Evolutionary conservation across 2,329 filamentous ascomycete genomes (phyloP).

Genomic region (Botrytis cinerea): DNA sequence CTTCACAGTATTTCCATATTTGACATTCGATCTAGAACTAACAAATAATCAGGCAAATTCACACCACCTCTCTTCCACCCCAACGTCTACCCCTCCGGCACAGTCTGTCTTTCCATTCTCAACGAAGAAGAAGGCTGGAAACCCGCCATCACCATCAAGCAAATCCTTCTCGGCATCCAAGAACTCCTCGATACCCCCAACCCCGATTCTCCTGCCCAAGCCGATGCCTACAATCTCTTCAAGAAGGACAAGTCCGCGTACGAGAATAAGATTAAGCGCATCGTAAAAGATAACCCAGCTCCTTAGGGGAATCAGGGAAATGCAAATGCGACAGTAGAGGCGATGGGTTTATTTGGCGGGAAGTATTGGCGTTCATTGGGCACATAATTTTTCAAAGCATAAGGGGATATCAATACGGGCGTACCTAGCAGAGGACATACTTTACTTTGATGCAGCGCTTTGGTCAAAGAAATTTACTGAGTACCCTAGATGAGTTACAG

Average conservation of each 20-base stretch:
- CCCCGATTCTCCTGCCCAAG: slow-evolving; percentile 93
- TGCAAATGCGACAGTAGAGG: slow-evolving; percentile 2
- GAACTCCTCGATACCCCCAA: slow-evolving; percentile 96
- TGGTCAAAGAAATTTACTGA: background rate
- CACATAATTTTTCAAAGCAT: slow-evolving; percentile 12
- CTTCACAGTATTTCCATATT: slow-evolving; percentile 25
- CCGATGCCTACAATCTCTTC: slow-evolving; percentile 95
- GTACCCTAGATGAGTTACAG: slow-evolving; percentile 13
- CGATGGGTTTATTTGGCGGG: background rate
- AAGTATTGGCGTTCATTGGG: slow-evolving; percentile 21
- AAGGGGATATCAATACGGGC: slow-evolving; percentile 19
- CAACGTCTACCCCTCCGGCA: slow-evolving; percentile 97
- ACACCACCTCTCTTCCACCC: slow-evolving; percentile 94
- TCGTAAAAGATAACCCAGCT: slow-evolving; percentile 87
- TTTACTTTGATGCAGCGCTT: slow-evolving; percentile 15
- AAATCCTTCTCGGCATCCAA: slow-evolving; percentile 94
- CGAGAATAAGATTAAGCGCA: slow-evolving; percentile 80
- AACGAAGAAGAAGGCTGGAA: slow-evolving; percentile 99
- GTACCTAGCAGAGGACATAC: slow-evolving; percentile 7
- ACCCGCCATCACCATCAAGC: slow-evolving; percentile 96
- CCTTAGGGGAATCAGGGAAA: slow-evolving; percentile 49
- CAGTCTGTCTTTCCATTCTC: slow-evolving; percentile 92
- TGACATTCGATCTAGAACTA: slow-evolving; percentile 28
- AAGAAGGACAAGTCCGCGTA: slow-evolving; percentile 88
- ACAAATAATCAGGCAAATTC: slow-evolving; percentile 72